Conservation (phyloP, 495 filamentous ascomycete species). For the Hypomontagnella monticulosa region DNA sequence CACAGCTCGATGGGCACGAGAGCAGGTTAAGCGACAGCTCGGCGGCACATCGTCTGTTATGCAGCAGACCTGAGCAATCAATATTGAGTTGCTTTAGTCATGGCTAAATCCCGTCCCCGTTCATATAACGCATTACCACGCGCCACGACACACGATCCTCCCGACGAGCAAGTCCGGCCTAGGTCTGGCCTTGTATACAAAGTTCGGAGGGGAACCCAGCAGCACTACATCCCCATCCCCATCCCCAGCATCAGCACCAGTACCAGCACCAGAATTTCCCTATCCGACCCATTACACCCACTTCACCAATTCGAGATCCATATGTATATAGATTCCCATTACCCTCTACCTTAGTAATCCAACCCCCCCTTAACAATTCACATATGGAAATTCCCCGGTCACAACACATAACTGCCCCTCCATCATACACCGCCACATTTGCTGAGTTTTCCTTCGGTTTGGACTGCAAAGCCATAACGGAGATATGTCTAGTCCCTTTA, state of each 20-base stretch:
- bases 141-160: constrained; percentile 44
- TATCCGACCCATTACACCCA: neutral
- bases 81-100: constrained; percentile 5
- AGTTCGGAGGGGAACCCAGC: constrained; percentile 49
- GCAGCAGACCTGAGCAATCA: constrained; percentile 54
- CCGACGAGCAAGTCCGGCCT: constrained; percentile 41
- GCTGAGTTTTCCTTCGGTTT: constrained; percentile 52
- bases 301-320: constrained; percentile 27
- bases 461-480: constrained; percentile 48
- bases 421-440: constrained; percentile 37
- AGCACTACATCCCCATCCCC: constrained; percentile 15
- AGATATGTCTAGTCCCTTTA: constrained; percentile 47
- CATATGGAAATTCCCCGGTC: constrained; percentile 31
- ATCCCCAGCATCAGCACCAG: constrained; percentile 8
- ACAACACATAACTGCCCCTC: constrained; percentile 21
- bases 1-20: constrained; percentile 95
- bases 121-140: constrained; percentile 22
- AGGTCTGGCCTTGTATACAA: constrained; percentile 42
- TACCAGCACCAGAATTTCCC: constrained; percentile 12
- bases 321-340: constrained; percentile 45
- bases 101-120: constrained; percentile 11
- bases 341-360: constrained; percentile 42
- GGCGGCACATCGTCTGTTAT: constrained; percentile 60
- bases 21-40: constrained; percentile 94
- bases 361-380: constrained; percentile 26